Base-by-base conservation (phyloP, 768 basidiomycete genomes). In the Kwoniella botswanensis region DNA sequence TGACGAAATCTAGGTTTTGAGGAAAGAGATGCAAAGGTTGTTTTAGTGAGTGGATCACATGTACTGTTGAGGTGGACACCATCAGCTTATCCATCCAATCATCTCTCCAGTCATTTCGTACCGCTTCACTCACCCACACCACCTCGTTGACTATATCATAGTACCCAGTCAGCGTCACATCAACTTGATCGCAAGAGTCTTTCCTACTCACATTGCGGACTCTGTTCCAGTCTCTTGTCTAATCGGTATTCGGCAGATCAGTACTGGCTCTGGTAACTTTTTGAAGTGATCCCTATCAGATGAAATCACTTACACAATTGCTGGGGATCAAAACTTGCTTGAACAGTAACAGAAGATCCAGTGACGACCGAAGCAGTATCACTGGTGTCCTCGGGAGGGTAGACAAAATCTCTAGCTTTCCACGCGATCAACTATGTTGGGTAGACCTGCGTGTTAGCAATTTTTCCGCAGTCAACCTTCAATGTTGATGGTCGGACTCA, bases 111-210 rank as follows among this genome's bases (percentile, higher is more conserved):
- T 35, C 35, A 4, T 1, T 35, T 4, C 3, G 35, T 3, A 35
- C 35, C 35, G 35, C 29, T 41, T 10, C 42, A 68, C 67, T 68
- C 57, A 70, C 72, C 72, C 72, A 73, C 22, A 68, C 65, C 21
- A 73, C 64, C 10, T 62, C 53, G 46, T 73, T 76, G 74, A 76
- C 77, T 78, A 43, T 13, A 66, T 18, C 9, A 50, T 13, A 17
- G 43, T 2, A 29, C 21, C 3, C 10, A 35, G 15, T 59, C 57
- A 57, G 61, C 61, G 2, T 18, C 46, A 50, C 46, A 7, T 4
- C 35, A 35, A 3, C 35, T 35, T 4, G 35, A 35, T 35, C 35
- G 7, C 3, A 4, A 35, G 7, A 35, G 35, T 35, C 26, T 26
- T 26, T 26, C 26, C 4, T 26, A 35, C 7, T 35, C 35, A 35